Percentiles rank a stretch among this genome's conserved stretches.
phyloP scores from a whole-genome alignment of 2,329 filamentous ascomycete genomes.

The Ophiostoma ips region DNA sequence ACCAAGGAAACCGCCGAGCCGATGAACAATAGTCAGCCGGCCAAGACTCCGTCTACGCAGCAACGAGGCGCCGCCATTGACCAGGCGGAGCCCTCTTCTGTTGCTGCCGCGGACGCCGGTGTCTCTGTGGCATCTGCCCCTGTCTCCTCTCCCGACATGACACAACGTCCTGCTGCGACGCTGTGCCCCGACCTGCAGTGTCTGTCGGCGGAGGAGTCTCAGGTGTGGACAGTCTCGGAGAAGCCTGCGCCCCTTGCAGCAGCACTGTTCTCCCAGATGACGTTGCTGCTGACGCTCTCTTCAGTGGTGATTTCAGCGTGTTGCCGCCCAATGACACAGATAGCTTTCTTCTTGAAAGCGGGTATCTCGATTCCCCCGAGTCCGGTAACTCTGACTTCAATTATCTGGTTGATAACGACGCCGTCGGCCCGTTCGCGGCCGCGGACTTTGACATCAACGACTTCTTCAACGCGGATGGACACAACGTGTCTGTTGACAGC shows the following conservation, averaged over 20 bases:
- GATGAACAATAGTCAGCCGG: not conserved
- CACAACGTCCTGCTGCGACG: slow-evolving; percentile 99
- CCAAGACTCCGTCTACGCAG: not conserved
- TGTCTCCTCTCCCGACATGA: slow-evolving; percentile 62
- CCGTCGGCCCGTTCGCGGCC: slow-evolving; percentile 28
- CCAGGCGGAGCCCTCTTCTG: not conserved
- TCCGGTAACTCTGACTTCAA: slow-evolving; percentile 50
- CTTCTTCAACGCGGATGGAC: slow-evolving; percentile 40
- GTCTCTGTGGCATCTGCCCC: slow-evolving; percentile 17
- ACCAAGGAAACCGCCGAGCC: not conserved
- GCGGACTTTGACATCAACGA: slow-evolving; percentile 35
- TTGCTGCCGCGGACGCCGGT: slow-evolving; percentile 12
- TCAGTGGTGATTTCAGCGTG: slow-evolving; percentile 55
- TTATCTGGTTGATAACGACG: slow-evolving; percentile 50
- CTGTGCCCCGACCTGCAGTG: slow-evolving; percentile 99
- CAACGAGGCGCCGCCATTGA: not conserved
- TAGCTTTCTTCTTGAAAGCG: slow-evolving; percentile 63
- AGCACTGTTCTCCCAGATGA: slow-evolving; percentile 38
- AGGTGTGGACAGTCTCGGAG: slow-evolving; percentile 30
- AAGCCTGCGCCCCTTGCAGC: slow-evolving; percentile 27
- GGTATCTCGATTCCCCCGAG: slow-evolving; percentile 61
- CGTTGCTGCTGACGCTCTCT: slow-evolving; percentile 50
- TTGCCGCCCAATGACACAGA: slow-evolving; percentile 57
- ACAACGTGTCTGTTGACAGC: slow-evolving; percentile 24
- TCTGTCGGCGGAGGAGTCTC: slow-evolving; percentile 63